These are phyloP conservation scores for Colletotrichum trifolii DNA, from an alignment of 2,329 filamentous ascomycete genomes.

Conservation along the genomic window DNA sequence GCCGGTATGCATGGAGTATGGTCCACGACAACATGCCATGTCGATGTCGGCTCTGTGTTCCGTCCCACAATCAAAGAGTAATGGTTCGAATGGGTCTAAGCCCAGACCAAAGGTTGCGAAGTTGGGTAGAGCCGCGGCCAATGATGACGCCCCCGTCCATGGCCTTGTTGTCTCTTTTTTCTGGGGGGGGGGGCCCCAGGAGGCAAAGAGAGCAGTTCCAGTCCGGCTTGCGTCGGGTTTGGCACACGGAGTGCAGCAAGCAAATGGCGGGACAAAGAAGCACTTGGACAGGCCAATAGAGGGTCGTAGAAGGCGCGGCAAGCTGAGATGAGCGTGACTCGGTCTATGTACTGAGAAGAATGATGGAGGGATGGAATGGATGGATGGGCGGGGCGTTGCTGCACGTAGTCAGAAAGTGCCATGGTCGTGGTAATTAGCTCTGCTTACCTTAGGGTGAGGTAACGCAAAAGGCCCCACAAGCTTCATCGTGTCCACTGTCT, in stretches of 20 bases:
- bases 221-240: background rate
- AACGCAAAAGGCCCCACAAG: background rate
- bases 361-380: background rate
- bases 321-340: background rate
- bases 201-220: background rate
- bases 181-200: background rate
- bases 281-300: background rate
- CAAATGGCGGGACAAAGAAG: background rate
- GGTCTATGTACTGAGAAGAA: too few species aligned
- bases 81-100: too few species aligned
- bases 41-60: too few species aligned
- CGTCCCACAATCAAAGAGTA: background rate
- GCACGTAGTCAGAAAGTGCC: conserved; percentile 13
- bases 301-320: background rate
- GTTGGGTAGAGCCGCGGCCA: background rate
- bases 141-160: too few species aligned
- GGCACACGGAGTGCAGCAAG: background rate
- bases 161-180: conserved; percentile 20
- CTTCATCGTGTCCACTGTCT: background rate
- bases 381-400: conserved; percentile 12
- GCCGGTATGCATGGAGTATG: background rate
- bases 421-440: background rate
- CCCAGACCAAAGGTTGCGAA: background rate
- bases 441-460: conserved; percentile 17
- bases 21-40: too few species aligned